Evolutionary conservation across 495 filamentous ascomycete species (phyloP).

Genomic region (Cairneyella variabilis): DNA sequence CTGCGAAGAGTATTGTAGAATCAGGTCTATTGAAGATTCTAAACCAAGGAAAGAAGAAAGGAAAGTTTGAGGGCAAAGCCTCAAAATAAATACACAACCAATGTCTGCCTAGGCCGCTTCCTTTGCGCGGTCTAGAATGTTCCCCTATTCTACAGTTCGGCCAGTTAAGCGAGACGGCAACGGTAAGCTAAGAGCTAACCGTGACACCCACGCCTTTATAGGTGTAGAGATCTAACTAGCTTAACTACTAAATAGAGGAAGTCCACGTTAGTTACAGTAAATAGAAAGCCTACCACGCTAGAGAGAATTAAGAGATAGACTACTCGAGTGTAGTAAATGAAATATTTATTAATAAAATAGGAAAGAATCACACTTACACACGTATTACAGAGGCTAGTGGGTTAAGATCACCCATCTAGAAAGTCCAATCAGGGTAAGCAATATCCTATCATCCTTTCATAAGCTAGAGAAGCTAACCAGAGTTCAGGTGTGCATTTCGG

Average conservation of each 20-base stretch:
- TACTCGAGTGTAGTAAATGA: background rate
- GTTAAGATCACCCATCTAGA: background rate
- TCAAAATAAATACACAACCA: too few species aligned
- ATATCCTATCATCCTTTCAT: background rate
- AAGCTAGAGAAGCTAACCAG: background rate
- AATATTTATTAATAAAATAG: slow-evolving; percentile 1
- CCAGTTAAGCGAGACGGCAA: too few species aligned
- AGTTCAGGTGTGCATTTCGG: background rate
- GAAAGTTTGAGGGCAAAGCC: too few species aligned
- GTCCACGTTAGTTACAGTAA: background rate
- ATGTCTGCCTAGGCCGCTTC: too few species aligned
- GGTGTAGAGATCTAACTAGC: background rate
- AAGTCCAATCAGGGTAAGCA: background rate
- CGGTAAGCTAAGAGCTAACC: too few species aligned
- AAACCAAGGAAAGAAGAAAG: too few species aligned
- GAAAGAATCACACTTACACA: background rate
- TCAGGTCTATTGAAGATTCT: too few species aligned
- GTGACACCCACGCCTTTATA: too few species aligned
- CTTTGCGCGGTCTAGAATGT: too few species aligned
- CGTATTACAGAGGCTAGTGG: background rate
- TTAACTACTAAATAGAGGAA: background rate
- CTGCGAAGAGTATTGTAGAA: too few species aligned
- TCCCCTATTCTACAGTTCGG: too few species aligned
- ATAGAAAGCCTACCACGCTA: background rate
- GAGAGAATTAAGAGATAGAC: slow-evolving; percentile 2